Base-by-base conservation (phyloP, 1,139 yeast species). In the Saccharomyces uvarum region DNA sequence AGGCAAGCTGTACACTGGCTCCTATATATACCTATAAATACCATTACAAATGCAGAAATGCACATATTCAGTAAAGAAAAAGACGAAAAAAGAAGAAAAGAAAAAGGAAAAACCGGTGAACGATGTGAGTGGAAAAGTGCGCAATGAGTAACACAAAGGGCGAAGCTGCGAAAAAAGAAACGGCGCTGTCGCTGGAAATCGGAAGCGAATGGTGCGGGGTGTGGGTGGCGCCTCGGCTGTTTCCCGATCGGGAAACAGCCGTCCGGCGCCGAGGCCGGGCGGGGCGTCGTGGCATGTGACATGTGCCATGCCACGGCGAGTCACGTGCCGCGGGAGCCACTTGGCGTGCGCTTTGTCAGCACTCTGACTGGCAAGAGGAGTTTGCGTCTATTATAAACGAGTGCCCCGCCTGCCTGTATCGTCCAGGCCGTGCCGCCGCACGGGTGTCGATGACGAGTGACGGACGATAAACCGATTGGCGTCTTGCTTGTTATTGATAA, bases 41-140 rank as follows among this genome's bases (percentile, higher is more conserved):
- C n/a, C 9, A 38, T 38, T 16, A 24, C 44, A 19, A 38, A 38
- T 38, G 44, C 24, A 19, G 16, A 32, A 38, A 38, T 4, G 44
- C 44, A 44, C 33, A 44, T 48, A 46, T 14, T 13, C 49, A 27
- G 13, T 46, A 19, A 50, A 42, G 49, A 50, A 28, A 19, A 29
- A 32, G 38, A 29, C 32, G 44, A 48, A 29, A 14, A 29, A 19
- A n/a, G 33, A 9, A 13, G 19, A 38, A 16, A 38, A 19, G 11
- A 16, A 19, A 38, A 38, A 16, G 19, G 44, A 38, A 38, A 33
- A 38, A 38, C 44, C 44, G 44, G 44, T 38, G 44, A 38, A 38
- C 44, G 44, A 38, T 21, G 44, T n/a, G 19, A 38, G 24, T 38
- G 44, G 9, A 38, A 38, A 38, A 38, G n/a, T 38, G 44, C 44